Evolutionary conservation across 202 grass and related monocot species (phyloP), one percentile per base, ranked within the genome.

Genomic region (Musa balbisiana): DNA sequence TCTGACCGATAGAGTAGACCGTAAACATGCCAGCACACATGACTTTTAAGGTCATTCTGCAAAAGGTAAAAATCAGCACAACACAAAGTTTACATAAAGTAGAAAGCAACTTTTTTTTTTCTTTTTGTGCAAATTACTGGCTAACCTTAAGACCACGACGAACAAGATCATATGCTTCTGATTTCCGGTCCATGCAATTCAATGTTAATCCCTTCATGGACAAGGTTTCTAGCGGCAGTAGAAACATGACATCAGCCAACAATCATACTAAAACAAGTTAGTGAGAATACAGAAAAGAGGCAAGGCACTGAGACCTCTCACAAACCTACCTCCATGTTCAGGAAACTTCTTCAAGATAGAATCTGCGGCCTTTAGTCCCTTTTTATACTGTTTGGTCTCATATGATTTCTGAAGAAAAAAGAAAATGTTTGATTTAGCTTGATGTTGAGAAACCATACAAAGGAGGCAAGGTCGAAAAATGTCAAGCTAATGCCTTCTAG

Each of bases 21-120:
- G 73, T 99, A 99, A 69, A 99, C 96, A 77, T 99, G 96, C 96
- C 96, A 99, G 78, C 96, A 99, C 56, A 99, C 96, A 83, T 99
- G 96, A 79, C 96, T 99, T 87, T 99, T 99, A 82, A 99, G 89
- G 87, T 99, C 89, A 74, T 99, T 90, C 96, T 99, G 86, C 60
- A 76, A 27, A 84, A 43, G 33, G 33, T 43, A 43, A 66, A 11
- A 60, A 22, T 19, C 53, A 56, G 4, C 19, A 43, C 19, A 79
- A 49, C 33, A 43, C 33, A 43, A 58, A 58, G 17, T 58, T 58
- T 58, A 16, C 0, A 17, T 58, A 58, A 16, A 58, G 55, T 58
- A 58, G 2, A 58, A 16, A 16, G 3, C 13, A 58, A n/a, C 27
- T 27, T 27, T 4, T 16, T 15, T 56, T 55, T 76, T 59, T 4